Percentiles rank a stretch among this genome's conserved stretches.
Evolutionary conservation across 345 rosid genomes (phyloP).

Genomic region (Turritis glabra): DNA sequence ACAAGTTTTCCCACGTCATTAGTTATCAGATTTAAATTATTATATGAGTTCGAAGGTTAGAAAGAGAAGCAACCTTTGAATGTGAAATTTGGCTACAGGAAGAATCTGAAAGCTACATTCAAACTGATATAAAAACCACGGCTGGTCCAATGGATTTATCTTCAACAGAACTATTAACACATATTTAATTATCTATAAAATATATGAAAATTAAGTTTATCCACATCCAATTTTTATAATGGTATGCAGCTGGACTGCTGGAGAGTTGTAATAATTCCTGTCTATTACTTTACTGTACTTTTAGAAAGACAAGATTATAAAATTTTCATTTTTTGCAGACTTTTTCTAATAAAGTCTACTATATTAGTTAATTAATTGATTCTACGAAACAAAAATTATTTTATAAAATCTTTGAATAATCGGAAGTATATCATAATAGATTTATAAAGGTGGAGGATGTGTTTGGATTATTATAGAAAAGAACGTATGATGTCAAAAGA

Average conservation of each 20-base stretch:
- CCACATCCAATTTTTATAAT: conserved; percentile 4
- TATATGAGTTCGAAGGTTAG: conserved; percentile 14
- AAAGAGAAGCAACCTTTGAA: conserved; percentile 38
- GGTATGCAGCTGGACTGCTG: not conserved
- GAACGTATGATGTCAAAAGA: conserved; percentile 13
- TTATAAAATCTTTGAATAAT: not conserved
- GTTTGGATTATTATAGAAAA: conserved; percentile 14
- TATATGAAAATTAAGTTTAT: conserved; percentile 3
- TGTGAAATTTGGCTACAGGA: conserved; percentile 30
- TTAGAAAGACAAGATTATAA: not conserved
- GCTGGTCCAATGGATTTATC: conserved; percentile 32
- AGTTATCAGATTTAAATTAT: not conserved
- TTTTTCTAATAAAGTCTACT: not conserved
- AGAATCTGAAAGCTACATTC: conserved; percentile 33
- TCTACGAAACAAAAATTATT: not conserved
- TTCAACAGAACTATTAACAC: not conserved
- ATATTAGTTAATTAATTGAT: not conserved
- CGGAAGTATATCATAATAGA: not conserved
- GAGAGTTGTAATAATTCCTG: conserved; percentile 6
- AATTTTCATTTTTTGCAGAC: not conserved
- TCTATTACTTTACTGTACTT: not conserved
- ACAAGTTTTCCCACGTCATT: conserved; percentile 36
- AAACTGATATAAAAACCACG: conserved; percentile 32
- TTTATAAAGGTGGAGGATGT: conserved; percentile 1
- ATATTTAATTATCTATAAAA: not conserved